Evolutionary conservation across 1,284 basidiomycete species (phyloP), one percentile per base, ranked within the genome.

Genomic region (Tilletia walkeri): DNA sequence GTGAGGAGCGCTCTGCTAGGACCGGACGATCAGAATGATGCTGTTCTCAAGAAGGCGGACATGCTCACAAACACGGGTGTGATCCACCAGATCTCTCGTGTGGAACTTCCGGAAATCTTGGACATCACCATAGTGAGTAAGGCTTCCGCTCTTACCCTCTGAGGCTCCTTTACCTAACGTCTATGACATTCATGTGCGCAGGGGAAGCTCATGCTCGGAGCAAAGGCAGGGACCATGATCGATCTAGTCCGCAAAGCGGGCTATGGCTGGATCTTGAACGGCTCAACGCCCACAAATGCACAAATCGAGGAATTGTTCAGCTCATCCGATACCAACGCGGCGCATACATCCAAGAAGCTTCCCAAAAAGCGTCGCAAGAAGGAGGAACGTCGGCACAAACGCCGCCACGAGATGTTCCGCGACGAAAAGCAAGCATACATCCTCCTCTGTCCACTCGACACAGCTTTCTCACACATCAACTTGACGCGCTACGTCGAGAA

Each of bases 391-490:
- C 56, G 56, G 56, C 56, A 61, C 36, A 61, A 61, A 30, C 56
- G 56, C 56, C 56, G 56, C 5, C 56, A 61, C 7, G 36, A 61
- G 7, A 56, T 72, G 39, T 72, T 72, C 30, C 45, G 36, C n/a
- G 66, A 72, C 59, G 49, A 24, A 20, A 38, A 39, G 2, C 71
- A 70, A 39, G 67, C 71, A 3, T 72, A 72, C 67, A 70, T 82
- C 36, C 69, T 99, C 0, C 87, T 99, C 4, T 92, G 92, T 76
- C 96, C 96, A 0, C 90, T 89, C 1, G 96, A 99, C 80, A 90
- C 91, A 71, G 94, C 95, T 0, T 96, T 98, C 86, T 91, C 93
- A 75, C 86, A 88, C n/a, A 85, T 92, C 80, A 95, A 99, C 84
- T 84, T 98, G 66, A 94, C 94, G 0, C 85, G 87, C 71, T 87